Conservation (phyloP, 1,284 basidiomycete species). For the Trametes sp. region DNA sequence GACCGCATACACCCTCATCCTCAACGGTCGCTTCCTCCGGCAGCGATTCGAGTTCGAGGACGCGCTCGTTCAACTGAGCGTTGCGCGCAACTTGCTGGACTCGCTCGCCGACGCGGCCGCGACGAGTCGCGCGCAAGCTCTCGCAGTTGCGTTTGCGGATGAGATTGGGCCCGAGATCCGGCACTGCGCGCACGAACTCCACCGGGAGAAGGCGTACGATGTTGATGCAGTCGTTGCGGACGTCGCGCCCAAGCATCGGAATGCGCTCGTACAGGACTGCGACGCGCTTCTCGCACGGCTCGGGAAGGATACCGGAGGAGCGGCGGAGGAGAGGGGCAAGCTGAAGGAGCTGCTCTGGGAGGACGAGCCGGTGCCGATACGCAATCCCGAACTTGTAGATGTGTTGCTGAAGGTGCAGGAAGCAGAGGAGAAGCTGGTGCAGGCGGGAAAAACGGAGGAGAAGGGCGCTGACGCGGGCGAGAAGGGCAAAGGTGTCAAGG, state of each 20-base stretch:
- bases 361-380: constrained; percentile 82
- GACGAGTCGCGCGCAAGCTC: constrained; percentile 91
- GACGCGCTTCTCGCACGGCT: constrained; percentile 64
- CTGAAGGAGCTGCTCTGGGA: constrained; percentile 75
- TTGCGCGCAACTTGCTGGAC: constrained; percentile 81
- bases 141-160: constrained; percentile 87
- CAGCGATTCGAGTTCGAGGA: constrained; percentile 81
- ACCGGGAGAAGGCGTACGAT: constrained; percentile 79
- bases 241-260: constrained; percentile 65
- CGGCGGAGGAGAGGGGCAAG: constrained; percentile 38
- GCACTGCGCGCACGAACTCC: constrained; percentile 91
- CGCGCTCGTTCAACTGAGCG: constrained; percentile 78
- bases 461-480: constrained; percentile 26
- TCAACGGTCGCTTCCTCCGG: constrained; percentile 80
- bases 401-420: constrained; percentile 86
- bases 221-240: constrained; percentile 83
- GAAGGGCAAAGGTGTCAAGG: constrained; percentile 49
- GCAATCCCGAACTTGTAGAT: constrained; percentile 92
- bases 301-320: constrained; percentile 51
- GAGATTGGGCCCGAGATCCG: constrained; percentile 91
- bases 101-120: constrained; percentile 70
- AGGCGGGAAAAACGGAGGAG: constrained; percentile 39
- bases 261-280: constrained; percentile 70
- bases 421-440: constrained; percentile 65
- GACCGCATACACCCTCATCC: constrained; percentile 72